Percentiles rank a stretch among this genome's conserved stretches.
Evolutionary conservation across 2,329 filamentous ascomycete genomes (phyloP).

Genomic region (Zalaria obscura): DNA sequence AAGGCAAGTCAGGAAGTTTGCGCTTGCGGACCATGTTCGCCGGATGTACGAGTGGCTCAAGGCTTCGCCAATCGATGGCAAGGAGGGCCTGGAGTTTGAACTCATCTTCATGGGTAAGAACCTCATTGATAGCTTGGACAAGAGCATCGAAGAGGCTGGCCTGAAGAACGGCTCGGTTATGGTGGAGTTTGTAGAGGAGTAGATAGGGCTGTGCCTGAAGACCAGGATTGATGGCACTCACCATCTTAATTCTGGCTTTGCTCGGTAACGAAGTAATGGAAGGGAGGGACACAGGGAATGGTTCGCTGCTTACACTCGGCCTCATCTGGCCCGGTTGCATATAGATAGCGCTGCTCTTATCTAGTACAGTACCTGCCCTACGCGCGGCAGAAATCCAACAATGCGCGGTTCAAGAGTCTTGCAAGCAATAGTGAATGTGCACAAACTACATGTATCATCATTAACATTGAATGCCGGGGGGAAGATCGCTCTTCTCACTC

Average conservation of each 20-base stretch:
- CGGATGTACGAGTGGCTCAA: constrained; percentile 96
- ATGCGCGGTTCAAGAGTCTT: too few species aligned
- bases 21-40: constrained; percentile 58
- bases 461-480: too few species aligned
- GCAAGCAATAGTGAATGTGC: too few species aligned
- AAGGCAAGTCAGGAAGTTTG: constrained; percentile 77
- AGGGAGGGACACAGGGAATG: too few species aligned
- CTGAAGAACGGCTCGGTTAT: constrained; percentile 90
- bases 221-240: neutral
- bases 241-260: neutral
- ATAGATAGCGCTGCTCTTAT: too few species aligned
- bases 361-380: too few species aligned
- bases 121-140: constrained; percentile 58
- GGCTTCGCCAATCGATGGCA: constrained; percentile 68
- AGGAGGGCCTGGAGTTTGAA: constrained; percentile 68
- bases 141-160: constrained; percentile 63
- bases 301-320: too few species aligned
- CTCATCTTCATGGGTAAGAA: constrained; percentile 81
- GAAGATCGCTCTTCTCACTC: too few species aligned
- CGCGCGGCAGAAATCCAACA: too few species aligned
- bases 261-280: neutral
- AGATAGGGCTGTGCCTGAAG: constrained; percentile 1
- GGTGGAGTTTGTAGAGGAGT: constrained; percentile 56
- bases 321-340: too few species aligned
- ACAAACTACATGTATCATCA: too few species aligned